Percentiles rank a stretch among this genome's conserved stretches.
These are phyloP conservation scores for Neoarthrinium moseri DNA, from an alignment of 2,329 filamentous ascomycete genomes.

Conservation along the genomic window DNA sequence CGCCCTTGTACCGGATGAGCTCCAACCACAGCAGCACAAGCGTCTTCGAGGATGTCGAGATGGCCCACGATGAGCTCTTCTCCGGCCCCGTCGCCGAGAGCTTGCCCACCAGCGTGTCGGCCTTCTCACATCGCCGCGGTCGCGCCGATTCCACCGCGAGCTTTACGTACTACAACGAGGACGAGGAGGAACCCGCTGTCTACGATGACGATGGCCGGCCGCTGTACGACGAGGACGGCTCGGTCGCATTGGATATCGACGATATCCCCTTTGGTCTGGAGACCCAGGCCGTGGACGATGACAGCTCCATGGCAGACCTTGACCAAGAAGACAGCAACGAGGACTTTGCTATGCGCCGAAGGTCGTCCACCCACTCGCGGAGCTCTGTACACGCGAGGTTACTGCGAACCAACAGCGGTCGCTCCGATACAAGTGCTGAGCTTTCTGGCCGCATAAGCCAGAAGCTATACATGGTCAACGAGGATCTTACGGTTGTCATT, in stretches of 20 bases:
- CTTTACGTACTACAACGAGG: conserved; percentile 85
- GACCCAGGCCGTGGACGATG: conserved; percentile 21
- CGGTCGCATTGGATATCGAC: conserved; percentile 25
- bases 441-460: conserved; percentile 68
- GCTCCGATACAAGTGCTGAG: conserved; percentile 64
- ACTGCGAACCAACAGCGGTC: conserved; percentile 67
- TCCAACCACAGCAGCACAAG: conserved; percentile 75
- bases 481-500: conserved; percentile 91
- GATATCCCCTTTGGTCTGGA: conserved; percentile 29
- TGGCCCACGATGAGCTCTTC: conserved; percentile 96
- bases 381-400: conserved; percentile 62
- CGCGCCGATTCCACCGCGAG: conserved; percentile 83
- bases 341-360: conserved; percentile 54
- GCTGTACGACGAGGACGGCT: conserved; percentile 34
- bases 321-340: conserved; percentile 38
- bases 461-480: conserved; percentile 89
- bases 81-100: conserved; percentile 93
- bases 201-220: conserved; percentile 33
- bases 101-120: conserved; percentile 89
- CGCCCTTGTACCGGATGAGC: conserved; percentile 60
- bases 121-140: conserved; percentile 80
- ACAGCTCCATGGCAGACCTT: conserved; percentile 38
- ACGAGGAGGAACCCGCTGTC: conserved; percentile 54
- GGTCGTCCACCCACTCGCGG: conserved; percentile 60
- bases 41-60: conserved; percentile 94